These are phyloP conservation scores for Hypoxylon crocopeplum DNA, from an alignment of 495 filamentous ascomycete genomes.

Conservation along the genomic window DNA sequence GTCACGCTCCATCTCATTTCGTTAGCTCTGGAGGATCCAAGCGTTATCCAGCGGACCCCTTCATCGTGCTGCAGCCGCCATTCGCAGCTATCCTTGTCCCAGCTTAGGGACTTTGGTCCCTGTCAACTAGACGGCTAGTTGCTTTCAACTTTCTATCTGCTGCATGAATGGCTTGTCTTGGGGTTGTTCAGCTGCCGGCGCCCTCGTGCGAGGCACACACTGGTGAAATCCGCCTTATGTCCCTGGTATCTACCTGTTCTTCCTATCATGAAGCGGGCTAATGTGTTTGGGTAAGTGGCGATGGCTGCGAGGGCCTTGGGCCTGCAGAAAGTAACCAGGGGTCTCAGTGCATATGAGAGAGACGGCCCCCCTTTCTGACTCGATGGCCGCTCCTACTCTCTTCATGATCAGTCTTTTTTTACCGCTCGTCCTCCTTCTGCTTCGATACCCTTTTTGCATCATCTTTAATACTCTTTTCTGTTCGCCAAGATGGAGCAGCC, in stretches of 20 bases:
- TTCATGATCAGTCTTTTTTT: neutral
- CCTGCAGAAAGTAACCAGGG: neutral
- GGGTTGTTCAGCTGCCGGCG: conserved; percentile 9
- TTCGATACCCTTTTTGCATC: neutral
- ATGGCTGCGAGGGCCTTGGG: neutral
- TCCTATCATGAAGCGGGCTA: conserved; percentile 18
- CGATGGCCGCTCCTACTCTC: neutral
- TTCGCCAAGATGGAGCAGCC: conserved; percentile 25
- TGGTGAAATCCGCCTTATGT: conserved; percentile 19
- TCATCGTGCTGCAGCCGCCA: neutral
- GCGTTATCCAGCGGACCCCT: conserved; percentile 1
- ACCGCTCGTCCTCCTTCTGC: neutral
- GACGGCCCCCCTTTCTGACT: neutral
- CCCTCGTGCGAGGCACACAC: neutral
- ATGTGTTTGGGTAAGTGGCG: neutral
- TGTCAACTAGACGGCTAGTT: neutral
- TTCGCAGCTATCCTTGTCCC: conserved; percentile 5
- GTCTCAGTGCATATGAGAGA: conserved; percentile 13
- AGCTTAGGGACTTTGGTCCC: conserved; percentile 3
- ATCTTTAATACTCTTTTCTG: neutral
- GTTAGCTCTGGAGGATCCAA: conserved; percentile 1
- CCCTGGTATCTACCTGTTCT: neutral
- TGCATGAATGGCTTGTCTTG: conserved; percentile 12
- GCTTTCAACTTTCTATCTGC: too few relatives aligned
- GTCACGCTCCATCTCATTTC: conserved; percentile 1